Evolutionary conservation across 2,329 filamentous ascomycete genomes (phyloP).

Genomic region (Exophiala sp.): DNA sequence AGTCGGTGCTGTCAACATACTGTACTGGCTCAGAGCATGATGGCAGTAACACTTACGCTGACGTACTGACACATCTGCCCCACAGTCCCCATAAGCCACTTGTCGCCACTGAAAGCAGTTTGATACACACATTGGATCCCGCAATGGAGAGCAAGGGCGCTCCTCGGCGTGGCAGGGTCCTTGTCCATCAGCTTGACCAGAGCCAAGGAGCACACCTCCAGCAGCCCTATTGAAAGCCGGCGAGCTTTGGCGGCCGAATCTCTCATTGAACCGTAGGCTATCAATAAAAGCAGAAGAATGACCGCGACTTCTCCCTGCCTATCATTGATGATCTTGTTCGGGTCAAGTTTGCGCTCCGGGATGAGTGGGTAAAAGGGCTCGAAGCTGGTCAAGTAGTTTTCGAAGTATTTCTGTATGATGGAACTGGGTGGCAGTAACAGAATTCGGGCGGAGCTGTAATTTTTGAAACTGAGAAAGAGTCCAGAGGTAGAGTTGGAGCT

Average conservation of each 20-base stretch:
- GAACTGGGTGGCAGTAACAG: slow-evolving; percentile 2
- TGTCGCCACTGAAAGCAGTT: slow-evolving; percentile 8
- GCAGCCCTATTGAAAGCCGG: slow-evolving; percentile 2
- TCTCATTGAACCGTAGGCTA: slow-evolving; percentile 7
- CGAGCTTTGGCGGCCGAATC: slow-evolving; percentile 6
- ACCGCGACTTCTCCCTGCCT: neutral
- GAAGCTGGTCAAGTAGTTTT: slow-evolving; percentile 3
- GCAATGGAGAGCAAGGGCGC: neutral
- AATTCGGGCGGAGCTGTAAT: slow-evolving; percentile 2
- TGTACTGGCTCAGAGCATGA: neutral
- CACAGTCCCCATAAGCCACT: slow-evolving; percentile 1
- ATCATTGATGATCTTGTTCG: neutral
- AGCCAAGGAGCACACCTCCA: slow-evolving; percentile 1
- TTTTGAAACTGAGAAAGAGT: neutral
- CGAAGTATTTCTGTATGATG: slow-evolving; percentile 5
- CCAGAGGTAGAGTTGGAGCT: neutral
- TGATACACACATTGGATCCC: neutral
- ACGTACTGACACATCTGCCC: slow-evolving; percentile 5
- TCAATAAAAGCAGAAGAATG: slow-evolving; percentile 5
- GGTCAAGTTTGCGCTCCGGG: neutral
- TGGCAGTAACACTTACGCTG: neutral
- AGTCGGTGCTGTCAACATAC: too few species aligned
- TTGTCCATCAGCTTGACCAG: neutral
- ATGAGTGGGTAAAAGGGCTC: slow-evolving; percentile 6
- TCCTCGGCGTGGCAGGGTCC: neutral